Evolutionary conservation across 225 moss, liverwort and hornwort genomes (phyloP).

Genomic region (Pseudisothecium myosuroides): DNA sequence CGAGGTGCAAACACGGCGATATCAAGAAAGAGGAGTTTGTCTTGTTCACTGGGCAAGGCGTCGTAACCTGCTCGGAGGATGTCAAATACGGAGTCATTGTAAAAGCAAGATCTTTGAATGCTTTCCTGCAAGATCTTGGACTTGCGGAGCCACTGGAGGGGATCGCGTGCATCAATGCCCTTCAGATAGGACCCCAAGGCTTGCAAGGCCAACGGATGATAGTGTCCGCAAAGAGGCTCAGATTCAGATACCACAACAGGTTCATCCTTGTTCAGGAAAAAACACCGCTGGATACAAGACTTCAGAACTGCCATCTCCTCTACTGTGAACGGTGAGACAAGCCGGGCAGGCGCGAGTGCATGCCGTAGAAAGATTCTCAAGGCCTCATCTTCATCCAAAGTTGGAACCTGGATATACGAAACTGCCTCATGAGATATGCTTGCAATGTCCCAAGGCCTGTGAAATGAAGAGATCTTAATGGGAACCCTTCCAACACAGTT

Average conservation of each 20-base stretch:
- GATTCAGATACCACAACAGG: no score
- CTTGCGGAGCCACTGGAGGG: neutral
- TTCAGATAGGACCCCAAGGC: no score
- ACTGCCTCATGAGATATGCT: neutral
- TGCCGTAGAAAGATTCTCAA: neutral
- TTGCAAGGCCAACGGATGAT: no score
- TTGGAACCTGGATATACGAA: neutral
- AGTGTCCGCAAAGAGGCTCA: no score
- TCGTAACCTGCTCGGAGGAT: no score
- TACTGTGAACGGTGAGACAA: neutral
- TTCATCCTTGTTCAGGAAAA: neutral
- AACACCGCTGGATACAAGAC: neutral
- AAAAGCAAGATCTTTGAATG: neutral
- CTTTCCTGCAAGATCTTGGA: neutral
- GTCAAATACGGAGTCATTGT: neutral
- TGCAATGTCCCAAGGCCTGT: accelerated
- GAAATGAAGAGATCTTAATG: accelerated
- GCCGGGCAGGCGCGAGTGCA: neutral
- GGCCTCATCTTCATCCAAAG: neutral
- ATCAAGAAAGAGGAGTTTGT: neutral
- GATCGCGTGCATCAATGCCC: neutral
- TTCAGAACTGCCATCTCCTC: neutral
- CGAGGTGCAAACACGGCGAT: slow-evolving; percentile 3
- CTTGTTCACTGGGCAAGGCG: neutral
- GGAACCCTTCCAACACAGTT: neutral